Conservation (phyloP, 495 filamentous ascomycete genomes). For the Lophiotrema nucula region DNA sequence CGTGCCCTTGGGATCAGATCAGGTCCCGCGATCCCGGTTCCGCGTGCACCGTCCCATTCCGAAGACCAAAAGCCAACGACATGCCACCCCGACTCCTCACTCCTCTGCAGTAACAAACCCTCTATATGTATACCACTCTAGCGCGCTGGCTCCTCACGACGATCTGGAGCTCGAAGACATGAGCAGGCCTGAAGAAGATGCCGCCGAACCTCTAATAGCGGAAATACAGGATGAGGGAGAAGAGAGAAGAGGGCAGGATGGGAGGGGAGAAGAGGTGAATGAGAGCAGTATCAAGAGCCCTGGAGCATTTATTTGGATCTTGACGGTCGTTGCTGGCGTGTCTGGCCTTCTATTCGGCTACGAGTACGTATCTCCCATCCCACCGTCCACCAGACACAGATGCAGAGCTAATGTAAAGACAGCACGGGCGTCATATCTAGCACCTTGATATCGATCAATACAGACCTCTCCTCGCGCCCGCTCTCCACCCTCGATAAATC, state of each 20-base stretch:
- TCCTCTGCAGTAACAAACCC: neutral
- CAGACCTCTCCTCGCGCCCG: slow-evolving; percentile 65
- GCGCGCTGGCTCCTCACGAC: slow-evolving; percentile 9
- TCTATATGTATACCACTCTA: neutral
- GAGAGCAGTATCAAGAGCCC: slow-evolving; percentile 22
- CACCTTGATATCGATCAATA: slow-evolving; percentile 75
- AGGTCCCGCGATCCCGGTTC: neutral
- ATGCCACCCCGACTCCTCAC: neutral
- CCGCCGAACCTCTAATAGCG: slow-evolving; percentile 25
- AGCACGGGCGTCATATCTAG: slow-evolving; percentile 92
- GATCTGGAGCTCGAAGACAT: slow-evolving; percentile 29
- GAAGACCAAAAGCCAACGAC: neutral
- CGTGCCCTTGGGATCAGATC: no score
- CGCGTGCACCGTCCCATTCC: neutral
- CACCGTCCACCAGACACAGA: neutral
- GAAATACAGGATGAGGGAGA: neutral
- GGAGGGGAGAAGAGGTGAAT: slow-evolving; percentile 5
- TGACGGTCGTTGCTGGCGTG: slow-evolving; percentile 79
- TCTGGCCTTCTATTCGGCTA: slow-evolving; percentile 88
- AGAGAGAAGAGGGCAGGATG: neutral
- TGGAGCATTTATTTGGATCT: slow-evolving; percentile 61
- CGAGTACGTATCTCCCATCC: slow-evolving; percentile 47
- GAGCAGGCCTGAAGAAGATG: slow-evolving; percentile 3
- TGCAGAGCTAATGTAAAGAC: no score
- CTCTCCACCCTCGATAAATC: slow-evolving; percentile 78